Evolutionary conservation across 495 filamentous ascomycete genomes (phyloP).

Genomic region (Annulohypoxylon bovei): DNA sequence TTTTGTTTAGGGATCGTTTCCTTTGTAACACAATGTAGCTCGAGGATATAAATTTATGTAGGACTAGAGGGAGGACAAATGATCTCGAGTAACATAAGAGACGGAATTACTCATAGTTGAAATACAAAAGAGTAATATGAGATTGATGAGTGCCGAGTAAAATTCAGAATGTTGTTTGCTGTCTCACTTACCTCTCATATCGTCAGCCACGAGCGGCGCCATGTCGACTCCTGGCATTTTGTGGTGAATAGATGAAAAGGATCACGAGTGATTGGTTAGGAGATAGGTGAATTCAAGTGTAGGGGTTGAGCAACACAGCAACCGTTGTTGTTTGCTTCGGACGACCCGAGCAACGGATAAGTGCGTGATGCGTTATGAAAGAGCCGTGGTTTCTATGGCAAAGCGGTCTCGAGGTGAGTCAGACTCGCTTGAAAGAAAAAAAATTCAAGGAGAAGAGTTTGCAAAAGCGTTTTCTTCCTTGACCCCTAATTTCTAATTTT

Average conservation of each 20-base stretch:
- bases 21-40: not conserved
- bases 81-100: conserved; percentile 22
- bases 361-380: conserved; percentile 23
- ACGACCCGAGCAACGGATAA: conserved; percentile 35
- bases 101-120: conserved; percentile 15
- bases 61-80: conserved; percentile 2
- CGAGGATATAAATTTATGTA: conserved; percentile 12
- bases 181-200: conserved; percentile 57
- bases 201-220: conserved; percentile 58
- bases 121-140: not conserved
- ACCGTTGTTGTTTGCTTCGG: conserved; percentile 34
- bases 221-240: conserved; percentile 60
- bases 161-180: conserved; percentile 9
- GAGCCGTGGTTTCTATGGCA: conserved; percentile 12
- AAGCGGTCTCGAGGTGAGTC: conserved; percentile 28
- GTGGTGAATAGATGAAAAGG: conserved; percentile 26
- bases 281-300: not conserved
- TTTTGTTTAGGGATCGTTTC: not conserved
- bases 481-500: not conserved
- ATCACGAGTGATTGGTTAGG: not conserved
- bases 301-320: not conserved
- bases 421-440: conserved; percentile 15
- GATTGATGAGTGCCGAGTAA: not conserved
- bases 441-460: conserved; percentile 17
- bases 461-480: not conserved